Evolutionary conservation across 164 flowering plant genomes (phyloP).

Genomic region (Paratinospora sagittata): DNA sequence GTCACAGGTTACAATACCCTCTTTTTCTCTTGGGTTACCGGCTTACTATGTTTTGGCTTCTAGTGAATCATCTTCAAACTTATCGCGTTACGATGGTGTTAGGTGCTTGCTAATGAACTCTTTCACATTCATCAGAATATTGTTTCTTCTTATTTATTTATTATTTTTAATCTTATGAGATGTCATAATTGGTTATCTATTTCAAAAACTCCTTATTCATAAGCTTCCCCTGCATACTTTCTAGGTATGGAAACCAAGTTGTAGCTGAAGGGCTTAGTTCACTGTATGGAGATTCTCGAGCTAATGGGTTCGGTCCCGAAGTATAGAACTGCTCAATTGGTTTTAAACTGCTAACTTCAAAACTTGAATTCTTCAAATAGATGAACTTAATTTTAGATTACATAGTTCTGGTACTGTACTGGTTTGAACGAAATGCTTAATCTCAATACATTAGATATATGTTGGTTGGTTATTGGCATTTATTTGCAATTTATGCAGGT

Average conservation of each 20-base stretch:
- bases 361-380: not conserved
- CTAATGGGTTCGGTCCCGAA: conserved; percentile 91
- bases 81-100: conserved; percentile 95
- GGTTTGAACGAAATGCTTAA: not conserved
- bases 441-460: not conserved
- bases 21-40: conserved; percentile 95
- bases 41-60: conserved; percentile 92
- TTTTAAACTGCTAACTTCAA: not conserved
- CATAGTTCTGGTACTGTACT: not conserved
- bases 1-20: conserved; percentile 80
- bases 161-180: not conserved
- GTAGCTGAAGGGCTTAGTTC: conserved; percentile 62
- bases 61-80: conserved; percentile 89
- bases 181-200: not conserved
- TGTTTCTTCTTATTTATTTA: too few species aligned
- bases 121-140: not conserved
- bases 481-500: conserved; percentile 44
- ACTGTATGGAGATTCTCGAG: conserved; percentile 76
- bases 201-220: not conserved
- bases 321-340: conserved; percentile 25
- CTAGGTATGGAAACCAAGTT: conserved; percentile 84
- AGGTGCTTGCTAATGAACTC: conserved; percentile 42
- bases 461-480: not conserved
- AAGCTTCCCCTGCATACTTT: not conserved
- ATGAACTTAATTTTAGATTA: not conserved